Evolutionary conservation across 2,329 filamentous ascomycete genomes (phyloP), one percentile per base, ranked within the genome.

Genomic region (Simplicillium aogashimaense): DNA sequence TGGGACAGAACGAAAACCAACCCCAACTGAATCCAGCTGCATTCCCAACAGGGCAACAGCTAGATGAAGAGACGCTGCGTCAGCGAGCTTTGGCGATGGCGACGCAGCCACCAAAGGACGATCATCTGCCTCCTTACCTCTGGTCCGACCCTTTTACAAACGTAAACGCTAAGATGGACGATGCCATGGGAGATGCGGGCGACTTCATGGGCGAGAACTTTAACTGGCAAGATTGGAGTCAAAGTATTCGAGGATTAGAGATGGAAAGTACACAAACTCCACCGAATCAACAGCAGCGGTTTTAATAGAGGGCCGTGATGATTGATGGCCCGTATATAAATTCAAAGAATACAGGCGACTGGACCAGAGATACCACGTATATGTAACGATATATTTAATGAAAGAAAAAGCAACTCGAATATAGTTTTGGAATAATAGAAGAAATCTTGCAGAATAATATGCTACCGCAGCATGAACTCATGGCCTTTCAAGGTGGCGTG

Each of bases 221-320:
- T 43, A 61, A 70, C 45, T 72, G 69, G 69, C 63, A 70, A 37
- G 63, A 64, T 41, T 72, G 68, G 64, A 65, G 63, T 42, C 60
- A 66, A 41, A 65, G 51, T 45, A 58, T 67, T 34, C 57, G 56
- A 20, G 61, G 60, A 0, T 43, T 66, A 40, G 63, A 63, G 49
- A 58, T 60, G 50, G 56, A 52, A 36, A 50, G 46, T 20, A 45
- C 46, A 1, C 50, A 52, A 32, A 38, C 46, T 5, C 49, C 40
- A 13, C 34, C 34, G 13, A 43, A 37, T 13, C 37, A 40, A 25
- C 35, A 32, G 12, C 39, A 37, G 41, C 29, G 29, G 20, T 43
- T 20, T n/a, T 8, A n/a, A 17, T 29, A 31, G 13, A 11, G 14
- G 5, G 16, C n/a, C 17, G 29, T 28, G 38, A 35, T 34, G 30